phyloP scores from a whole-genome alignment of 257 asterid genomes.

The Salvia miltiorrhiza region DNA sequence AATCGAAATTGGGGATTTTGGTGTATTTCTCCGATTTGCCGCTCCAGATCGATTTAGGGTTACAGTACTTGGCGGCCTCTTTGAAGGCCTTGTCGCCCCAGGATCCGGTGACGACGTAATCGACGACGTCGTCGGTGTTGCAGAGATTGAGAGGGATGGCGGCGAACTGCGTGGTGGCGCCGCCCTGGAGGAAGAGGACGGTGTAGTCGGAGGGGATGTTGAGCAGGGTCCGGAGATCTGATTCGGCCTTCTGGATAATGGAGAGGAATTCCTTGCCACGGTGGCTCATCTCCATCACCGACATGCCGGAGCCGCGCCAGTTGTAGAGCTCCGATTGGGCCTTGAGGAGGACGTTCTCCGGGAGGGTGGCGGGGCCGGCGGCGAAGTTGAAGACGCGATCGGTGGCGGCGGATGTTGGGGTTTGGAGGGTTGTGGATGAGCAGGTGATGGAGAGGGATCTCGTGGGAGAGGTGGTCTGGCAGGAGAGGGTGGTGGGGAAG shows the following conservation, averaged over 20 bases:
- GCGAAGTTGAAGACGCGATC: conserved; percentile 92
- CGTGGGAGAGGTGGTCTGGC: conserved; percentile 15
- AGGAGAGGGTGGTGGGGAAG: conserved; percentile 40
- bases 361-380: conserved; percentile 94
- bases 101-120: conserved; percentile 83
- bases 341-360: conserved; percentile 73
- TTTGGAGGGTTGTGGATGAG: conserved; percentile 46
- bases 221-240: conserved; percentile 81
- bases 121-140: conserved; percentile 55
- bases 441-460: conserved; percentile 44
- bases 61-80: conserved; percentile 66
- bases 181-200: conserved; percentile 94
- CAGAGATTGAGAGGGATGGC: conserved; percentile 78
- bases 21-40: conserved; percentile 88
- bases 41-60: conserved; percentile 70
- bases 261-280: conserved; percentile 91
- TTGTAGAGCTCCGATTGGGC: conserved; percentile 86
- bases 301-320: conserved; percentile 92
- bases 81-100: conserved; percentile 95
- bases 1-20: conserved; percentile 55
- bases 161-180: conserved; percentile 97
- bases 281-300: conserved; percentile 99
- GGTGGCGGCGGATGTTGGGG: conserved; percentile 45
- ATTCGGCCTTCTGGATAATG: conserved; percentile 79
- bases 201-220: conserved; percentile 57